Evolutionary conservation across 148 eudicot species (phyloP).

Genomic region (Camellia granthamiana): DNA sequence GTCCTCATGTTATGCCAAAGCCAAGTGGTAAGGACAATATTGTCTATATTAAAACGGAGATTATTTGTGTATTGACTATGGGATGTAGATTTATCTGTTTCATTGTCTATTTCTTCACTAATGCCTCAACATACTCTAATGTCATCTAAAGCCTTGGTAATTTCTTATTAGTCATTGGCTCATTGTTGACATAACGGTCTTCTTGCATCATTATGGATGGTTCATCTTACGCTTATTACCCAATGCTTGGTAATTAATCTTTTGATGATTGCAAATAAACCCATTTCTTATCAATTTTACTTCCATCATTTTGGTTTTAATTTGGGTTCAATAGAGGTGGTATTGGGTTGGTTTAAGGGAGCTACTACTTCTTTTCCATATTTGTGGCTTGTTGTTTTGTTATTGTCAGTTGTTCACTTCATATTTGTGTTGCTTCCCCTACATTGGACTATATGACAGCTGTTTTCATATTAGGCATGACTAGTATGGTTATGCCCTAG

Average conservation of each 20-base stretch:
- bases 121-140: neutral
- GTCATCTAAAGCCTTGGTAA: neutral
- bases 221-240: neutral
- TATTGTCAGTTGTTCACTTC: neutral
- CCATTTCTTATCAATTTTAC: neutral
- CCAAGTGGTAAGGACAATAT: constrained; percentile 61
- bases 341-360: neutral
- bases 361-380: neutral
- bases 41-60: neutral
- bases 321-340: neutral
- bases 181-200: neutral
- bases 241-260: neutral
- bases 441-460: neutral
- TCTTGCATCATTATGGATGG: neutral
- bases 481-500: neutral
- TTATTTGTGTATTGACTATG: neutral
- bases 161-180: no score
- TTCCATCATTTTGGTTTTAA: neutral
- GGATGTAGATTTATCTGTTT: neutral
- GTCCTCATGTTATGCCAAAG: constrained; percentile 84
- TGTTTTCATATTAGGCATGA: neutral
- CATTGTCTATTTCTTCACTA: neutral
- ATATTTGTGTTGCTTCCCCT: neutral
- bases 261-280: neutral
- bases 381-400: neutral